phyloP scores from a whole-genome alignment of 1,139 yeast genomes.

The Magnusiomyces sp. region DNA sequence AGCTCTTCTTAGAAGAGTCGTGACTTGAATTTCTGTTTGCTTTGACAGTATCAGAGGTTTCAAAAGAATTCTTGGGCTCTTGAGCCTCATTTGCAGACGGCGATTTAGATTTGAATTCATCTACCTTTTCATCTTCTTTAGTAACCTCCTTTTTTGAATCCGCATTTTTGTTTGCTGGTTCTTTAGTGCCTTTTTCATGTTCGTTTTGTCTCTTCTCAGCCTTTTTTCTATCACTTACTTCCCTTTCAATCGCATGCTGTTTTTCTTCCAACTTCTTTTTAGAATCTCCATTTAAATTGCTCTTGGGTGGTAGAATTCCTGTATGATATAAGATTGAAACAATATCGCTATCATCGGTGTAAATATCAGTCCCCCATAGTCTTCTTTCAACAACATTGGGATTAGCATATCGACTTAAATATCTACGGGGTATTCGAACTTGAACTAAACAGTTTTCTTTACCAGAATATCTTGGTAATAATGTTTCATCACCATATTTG shows the following conservation, averaged over 20 bases:
- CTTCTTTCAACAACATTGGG: constrained; percentile 43
- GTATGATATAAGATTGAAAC: constrained; percentile 65
- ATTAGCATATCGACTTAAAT: constrained; percentile 28
- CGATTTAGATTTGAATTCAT: not conserved
- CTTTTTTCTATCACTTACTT: not conserved
- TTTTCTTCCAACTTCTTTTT: constrained; percentile 2
- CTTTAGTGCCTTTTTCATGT: constrained; percentile 6
- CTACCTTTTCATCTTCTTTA: not conserved
- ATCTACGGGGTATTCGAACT: constrained; percentile 47
- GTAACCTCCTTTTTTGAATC: not conserved
- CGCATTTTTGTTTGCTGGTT: not conserved
- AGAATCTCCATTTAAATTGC: not conserved
- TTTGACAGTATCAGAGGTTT: constrained; percentile 1
- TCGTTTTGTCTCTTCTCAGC: not conserved
- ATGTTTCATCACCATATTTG: constrained; percentile 31
- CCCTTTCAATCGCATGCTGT: not conserved
- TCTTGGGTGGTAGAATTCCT: constrained; percentile 50
- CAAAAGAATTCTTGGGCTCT: not conserved
- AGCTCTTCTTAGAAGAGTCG: too few species aligned
- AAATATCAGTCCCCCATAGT: constrained; percentile 88
- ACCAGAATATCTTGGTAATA: constrained; percentile 34
- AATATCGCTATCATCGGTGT: constrained; percentile 88
- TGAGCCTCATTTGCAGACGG: not conserved
- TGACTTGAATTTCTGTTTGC: too few species aligned
- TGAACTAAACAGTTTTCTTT: constrained; percentile 55